Base-by-base conservation (phyloP, 352 stramenopile species). In the Globisporangium yorkense region DNA sequence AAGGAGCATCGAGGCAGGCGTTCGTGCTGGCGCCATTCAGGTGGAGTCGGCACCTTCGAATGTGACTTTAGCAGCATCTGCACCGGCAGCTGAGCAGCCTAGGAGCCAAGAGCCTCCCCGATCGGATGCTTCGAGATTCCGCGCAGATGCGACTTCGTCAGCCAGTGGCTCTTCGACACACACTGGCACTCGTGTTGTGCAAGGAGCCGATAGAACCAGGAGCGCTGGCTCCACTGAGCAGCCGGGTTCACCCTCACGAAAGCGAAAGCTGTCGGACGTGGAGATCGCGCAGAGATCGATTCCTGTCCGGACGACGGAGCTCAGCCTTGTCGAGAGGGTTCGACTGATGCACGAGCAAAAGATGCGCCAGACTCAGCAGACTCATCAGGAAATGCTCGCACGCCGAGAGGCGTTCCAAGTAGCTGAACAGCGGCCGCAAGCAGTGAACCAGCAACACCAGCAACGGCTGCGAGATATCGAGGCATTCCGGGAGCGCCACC, bases 291-390 rank as follows among this genome's bases (percentile, higher is more conserved):
- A 24, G n/a, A 21, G 39, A 16, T 35, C 55, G n/a, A 15, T 24
- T 46, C 41, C 59, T 41, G 35, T 16, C 18, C n/a, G 15, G 37
- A 37, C 55, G 35, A 18, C 13, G 20, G 4, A 56, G 15, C 69
- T 72, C 62, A 79, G 57, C 63, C 47, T 84, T 7, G 77, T 82
- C 59, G 76, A 84, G 41, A 61, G 63, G 44, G 65, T 87, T 4
- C 66, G 72, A 37, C 60, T 62, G 33, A 74, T 80, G 72, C 72
- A 80, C 46, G 74, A 80, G 41, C 49, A 67, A 53, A 60, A 52
- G 29, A 33, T 47, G 16, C 39, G 51, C 21, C 12, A 24, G 37
- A 31, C 47, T 35, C 55, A 60, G 15, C 55, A 53, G n/a, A 62
- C 56, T 4, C 54, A 63, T 59, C 45, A 47, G 64, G 54, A 61